These are phyloP conservation scores for Neurospora sp. DNA, from an alignment of 495 filamentous ascomycete species.

Conservation along the genomic window DNA sequence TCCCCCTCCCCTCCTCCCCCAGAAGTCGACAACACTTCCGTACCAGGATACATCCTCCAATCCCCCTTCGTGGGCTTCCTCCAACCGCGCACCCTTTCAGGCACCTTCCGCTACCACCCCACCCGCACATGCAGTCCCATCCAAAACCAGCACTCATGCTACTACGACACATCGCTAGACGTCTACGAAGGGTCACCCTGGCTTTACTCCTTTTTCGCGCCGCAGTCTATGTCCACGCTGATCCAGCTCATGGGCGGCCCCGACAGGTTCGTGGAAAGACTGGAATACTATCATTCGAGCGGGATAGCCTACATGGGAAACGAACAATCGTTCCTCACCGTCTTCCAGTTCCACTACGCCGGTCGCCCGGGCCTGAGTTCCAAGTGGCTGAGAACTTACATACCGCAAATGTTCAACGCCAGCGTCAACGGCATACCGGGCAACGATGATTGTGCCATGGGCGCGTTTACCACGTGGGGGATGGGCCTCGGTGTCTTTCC, in stretches of 20 bases:
- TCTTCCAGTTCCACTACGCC: constrained; percentile 66
- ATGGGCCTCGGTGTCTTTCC: constrained; percentile 63
- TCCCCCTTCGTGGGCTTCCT: constrained; percentile 55
- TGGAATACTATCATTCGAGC: constrained; percentile 41
- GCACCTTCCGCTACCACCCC: constrained; percentile 58
- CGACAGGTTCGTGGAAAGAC: constrained; percentile 45
- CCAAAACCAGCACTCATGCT: constrained; percentile 34
- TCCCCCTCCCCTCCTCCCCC: not conserved
- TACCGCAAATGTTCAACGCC: constrained; percentile 56
- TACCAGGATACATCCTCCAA: constrained; percentile 9
- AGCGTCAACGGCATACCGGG: constrained; percentile 56
- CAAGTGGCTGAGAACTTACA: constrained; percentile 52
- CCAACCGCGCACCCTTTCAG: constrained; percentile 52
- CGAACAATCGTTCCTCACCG: constrained; percentile 61
- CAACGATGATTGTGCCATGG: constrained; percentile 72
- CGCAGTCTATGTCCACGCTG: constrained; percentile 57
- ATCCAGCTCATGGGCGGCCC: constrained; percentile 50
- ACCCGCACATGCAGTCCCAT: constrained; percentile 51
- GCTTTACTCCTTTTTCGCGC: constrained; percentile 64
- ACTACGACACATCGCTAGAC: constrained; percentile 49
- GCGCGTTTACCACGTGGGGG: constrained; percentile 55
- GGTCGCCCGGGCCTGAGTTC: constrained; percentile 54
- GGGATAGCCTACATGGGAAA: constrained; percentile 63
- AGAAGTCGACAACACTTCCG: not conserved
- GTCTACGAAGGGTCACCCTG: constrained; percentile 64